A percentile compares a stretch with the other conserved stretches of the same genome.
Evolutionary conservation across 176 grass and related monocot species (phyloP).

Genomic region (Musa itinerans): DNA sequence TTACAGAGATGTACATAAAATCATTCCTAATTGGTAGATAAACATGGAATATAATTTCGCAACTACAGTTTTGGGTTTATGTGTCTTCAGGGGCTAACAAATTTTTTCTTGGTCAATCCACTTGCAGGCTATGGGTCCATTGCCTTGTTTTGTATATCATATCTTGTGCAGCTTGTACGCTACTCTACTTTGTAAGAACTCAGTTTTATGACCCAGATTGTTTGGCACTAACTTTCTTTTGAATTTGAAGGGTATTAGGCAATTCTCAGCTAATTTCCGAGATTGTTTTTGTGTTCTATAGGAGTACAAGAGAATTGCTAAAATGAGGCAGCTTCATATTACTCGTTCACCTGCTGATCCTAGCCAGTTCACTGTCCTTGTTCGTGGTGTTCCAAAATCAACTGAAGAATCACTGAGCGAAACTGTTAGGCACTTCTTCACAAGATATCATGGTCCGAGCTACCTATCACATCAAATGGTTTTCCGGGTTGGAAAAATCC

Average conservation of each 20-base stretch:
- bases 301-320: conserved; percentile 78
- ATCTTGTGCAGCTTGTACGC: conserved; percentile 64
- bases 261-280: neutral
- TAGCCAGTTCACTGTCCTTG: conserved; percentile 78
- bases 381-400: conserved; percentile 81
- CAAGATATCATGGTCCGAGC: conserved; percentile 73
- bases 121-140: conserved; percentile 87
- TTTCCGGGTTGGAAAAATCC: conserved; percentile 74
- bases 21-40: neutral
- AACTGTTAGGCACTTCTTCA: conserved; percentile 68
- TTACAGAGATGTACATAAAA: neutral
- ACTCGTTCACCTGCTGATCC: conserved; percentile 39
- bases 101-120: conserved; percentile 7
- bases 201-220: neutral
- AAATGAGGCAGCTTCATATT: conserved; percentile 54
- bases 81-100: neutral
- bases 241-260: neutral
- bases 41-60: neutral
- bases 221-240: neutral
- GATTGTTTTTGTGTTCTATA: conserved; percentile 20
- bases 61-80: neutral
- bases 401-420: conserved; percentile 45
- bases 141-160: conserved; percentile 72
- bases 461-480: conserved; percentile 82
- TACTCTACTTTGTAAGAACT: conserved; percentile 73